phyloP scores from a whole-genome alignment of 768 basidiomycete species.

The Mycena amicta region DNA sequence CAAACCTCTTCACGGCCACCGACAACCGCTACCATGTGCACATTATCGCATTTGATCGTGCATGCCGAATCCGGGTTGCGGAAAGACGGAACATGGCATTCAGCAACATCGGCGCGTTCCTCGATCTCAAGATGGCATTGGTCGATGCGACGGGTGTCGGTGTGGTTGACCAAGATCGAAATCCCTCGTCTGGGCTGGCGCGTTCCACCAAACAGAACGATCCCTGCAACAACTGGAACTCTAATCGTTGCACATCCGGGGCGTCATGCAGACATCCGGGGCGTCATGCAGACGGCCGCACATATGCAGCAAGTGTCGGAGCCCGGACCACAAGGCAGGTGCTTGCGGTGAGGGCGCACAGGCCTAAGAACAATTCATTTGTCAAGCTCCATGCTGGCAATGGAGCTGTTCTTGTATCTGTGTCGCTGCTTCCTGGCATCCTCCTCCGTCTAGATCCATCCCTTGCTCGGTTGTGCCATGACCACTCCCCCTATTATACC shows the following conservation, averaged over 20 bases:
- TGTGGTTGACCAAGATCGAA: neutral
- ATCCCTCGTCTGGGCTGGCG: neutral
- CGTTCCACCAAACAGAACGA: neutral
- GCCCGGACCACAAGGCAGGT: conserved; percentile 2
- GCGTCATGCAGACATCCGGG: neutral
- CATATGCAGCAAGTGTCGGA: conserved; percentile 4
- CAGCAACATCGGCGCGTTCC: conserved; percentile 2
- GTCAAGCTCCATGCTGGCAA: conserved; percentile 4
- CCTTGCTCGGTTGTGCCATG: too few species aligned
- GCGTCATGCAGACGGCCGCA: conserved; percentile 5
- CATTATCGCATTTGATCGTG: conserved; percentile 15
- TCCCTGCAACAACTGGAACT: conserved; percentile 15
- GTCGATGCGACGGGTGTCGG: conserved; percentile 4
- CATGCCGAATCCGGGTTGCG: conserved; percentile 2
- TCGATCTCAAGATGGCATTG: conserved; percentile 11
- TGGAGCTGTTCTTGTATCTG: neutral
- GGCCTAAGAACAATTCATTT: neutral
- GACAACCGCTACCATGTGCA: neutral
- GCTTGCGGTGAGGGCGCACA: conserved; percentile 3
- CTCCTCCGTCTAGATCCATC: too few species aligned
- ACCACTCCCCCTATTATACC: too few species aligned
- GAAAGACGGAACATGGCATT: conserved; percentile 3
- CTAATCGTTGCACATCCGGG: neutral
- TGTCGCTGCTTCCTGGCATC: too few species aligned
- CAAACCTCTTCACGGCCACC: conserved; percentile 1